Percentiles rank a stretch among this genome's conserved stretches.
These are phyloP conservation scores for Botrytis paeoniae DNA, from an alignment of 2,329 filamentous ascomycete species.

Conservation along the genomic window DNA sequence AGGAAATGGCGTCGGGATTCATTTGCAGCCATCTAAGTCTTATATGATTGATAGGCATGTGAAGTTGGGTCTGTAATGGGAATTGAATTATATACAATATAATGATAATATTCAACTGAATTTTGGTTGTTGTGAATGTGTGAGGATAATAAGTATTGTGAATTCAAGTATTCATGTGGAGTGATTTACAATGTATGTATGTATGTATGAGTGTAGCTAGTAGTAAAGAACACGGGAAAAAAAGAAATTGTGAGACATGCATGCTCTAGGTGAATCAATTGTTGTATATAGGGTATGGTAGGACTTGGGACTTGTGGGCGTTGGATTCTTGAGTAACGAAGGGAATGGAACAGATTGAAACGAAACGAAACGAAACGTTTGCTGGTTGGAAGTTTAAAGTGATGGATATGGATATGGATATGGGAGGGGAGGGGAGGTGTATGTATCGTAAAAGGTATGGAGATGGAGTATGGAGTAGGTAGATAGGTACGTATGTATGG, in stretches of 20 bases:
- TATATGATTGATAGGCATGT: conserved; percentile 4
- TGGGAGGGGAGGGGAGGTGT: too few relatives aligned
- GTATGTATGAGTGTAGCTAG: background rate
- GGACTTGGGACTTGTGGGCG: too few relatives aligned
- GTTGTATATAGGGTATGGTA: background rate
- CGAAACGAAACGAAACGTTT: background rate
- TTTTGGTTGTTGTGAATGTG: background rate
- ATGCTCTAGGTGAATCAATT: background rate
- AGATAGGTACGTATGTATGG: too few relatives aligned
- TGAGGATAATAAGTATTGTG: background rate
- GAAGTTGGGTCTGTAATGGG: background rate
- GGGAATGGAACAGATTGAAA: background rate
- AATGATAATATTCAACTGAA: background rate
- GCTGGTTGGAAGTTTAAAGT: too few relatives aligned
- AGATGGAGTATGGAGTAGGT: too few relatives aligned
- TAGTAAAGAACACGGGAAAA: background rate
- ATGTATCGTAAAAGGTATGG: too few relatives aligned
- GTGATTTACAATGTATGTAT: background rate
- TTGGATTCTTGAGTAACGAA: too few relatives aligned
- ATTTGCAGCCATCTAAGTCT: conserved; percentile 1
- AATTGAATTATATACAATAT: background rate
- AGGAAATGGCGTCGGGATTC: conserved; percentile 4
- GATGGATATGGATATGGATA: too few relatives aligned
- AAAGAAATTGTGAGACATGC: background rate
- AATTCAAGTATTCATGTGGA: background rate